Conservation (phyloP, 2,329 filamentous ascomycete genomes). For the Orbilia blumenaviensis region DNA sequence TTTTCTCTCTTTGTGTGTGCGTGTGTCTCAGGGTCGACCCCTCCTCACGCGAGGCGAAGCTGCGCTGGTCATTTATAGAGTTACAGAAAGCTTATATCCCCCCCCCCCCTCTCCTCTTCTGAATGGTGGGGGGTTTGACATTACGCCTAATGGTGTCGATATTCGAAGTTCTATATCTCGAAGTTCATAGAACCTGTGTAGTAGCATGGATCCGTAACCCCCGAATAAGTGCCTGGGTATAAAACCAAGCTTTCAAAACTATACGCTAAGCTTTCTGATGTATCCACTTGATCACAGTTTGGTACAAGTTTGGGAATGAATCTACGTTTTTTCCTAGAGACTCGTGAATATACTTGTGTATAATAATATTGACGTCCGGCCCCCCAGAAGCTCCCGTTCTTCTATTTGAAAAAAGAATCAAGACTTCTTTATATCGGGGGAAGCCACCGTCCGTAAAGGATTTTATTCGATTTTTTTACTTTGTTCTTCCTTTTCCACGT, state of each 20-base stretch:
- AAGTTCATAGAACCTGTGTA: too few relatives aligned
- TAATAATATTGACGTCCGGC: conserved; percentile 10
- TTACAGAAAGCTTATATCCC: too few relatives aligned
- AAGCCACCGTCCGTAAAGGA: conserved; percentile 48
- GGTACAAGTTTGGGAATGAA: too few relatives aligned
- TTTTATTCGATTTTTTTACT: conserved; percentile 53
- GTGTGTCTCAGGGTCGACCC: not conserved
- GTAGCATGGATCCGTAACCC: too few relatives aligned
- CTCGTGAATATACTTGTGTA: not conserved
- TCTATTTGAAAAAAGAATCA: not conserved
- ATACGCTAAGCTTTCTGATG: too few relatives aligned
- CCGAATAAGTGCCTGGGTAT: too few relatives aligned
- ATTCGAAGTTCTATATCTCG: not conserved
- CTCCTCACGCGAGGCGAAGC: not conserved
- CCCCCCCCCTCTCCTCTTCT: too few relatives aligned
- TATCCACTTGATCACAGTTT: too few relatives aligned
- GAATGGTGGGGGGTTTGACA: conserved; percentile 1
- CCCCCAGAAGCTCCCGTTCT: not conserved
- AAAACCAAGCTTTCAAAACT: too few relatives aligned
- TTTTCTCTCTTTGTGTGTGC: not conserved
- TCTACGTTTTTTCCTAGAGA: not conserved
- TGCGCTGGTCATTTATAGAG: not conserved
- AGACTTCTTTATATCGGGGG: not conserved
- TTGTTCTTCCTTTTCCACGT: conserved; percentile 50
- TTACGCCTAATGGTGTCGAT: too few relatives aligned